phyloP scores from a whole-genome alignment of 192 early-diverging fungal genomes.

The Coemansia sp. region DNA sequence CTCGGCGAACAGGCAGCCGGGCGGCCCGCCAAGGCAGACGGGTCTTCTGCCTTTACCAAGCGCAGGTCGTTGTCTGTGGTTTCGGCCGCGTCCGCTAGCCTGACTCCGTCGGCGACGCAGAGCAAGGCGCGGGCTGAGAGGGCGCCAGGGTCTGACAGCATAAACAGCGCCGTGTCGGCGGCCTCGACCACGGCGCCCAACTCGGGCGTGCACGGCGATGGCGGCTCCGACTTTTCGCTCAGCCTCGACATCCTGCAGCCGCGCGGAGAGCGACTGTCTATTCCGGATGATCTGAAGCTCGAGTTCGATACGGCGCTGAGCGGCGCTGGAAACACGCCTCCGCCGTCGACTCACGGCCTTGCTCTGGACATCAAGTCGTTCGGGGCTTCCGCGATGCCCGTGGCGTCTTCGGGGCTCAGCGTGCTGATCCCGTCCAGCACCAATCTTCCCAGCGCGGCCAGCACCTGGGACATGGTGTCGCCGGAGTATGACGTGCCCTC shows the following conservation, averaged over 20 bases:
- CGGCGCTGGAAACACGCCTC: constrained; percentile 32
- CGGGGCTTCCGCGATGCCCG: neutral
- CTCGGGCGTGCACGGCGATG: constrained; percentile 17
- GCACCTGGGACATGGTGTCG: constrained; percentile 39
- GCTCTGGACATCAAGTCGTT: constrained; percentile 9
- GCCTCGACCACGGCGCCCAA: constrained; percentile 3
- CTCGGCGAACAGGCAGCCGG: neutral
- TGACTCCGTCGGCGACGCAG: neutral
- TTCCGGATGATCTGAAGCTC: constrained; percentile 46
- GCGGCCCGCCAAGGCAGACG: constrained; percentile 14
- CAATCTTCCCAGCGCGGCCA: constrained; percentile 6
- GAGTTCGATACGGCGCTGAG: constrained; percentile 47
- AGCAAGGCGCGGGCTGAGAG: too few relatives aligned
- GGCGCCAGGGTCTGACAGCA: too few relatives aligned
- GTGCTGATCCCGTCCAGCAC: constrained; percentile 27
- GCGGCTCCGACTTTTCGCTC: constrained; percentile 39
- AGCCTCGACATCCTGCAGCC: constrained; percentile 33
- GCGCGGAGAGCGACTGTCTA: constrained; percentile 26
- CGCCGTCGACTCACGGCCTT: constrained; percentile 20
- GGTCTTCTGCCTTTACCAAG: constrained; percentile 16
- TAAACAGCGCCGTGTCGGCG: neutral
- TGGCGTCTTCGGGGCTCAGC: constrained; percentile 16
- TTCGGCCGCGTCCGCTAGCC: constrained; percentile 9
- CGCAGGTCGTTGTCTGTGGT: constrained; percentile 49
- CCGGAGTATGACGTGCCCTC: constrained; percentile 20